A percentile compares a stretch with the other conserved stretches of the same genome.
These are phyloP conservation scores for Hypoxylon sp. DNA, from an alignment of 2,329 filamentous ascomycete species.

Conservation along the genomic window DNA sequence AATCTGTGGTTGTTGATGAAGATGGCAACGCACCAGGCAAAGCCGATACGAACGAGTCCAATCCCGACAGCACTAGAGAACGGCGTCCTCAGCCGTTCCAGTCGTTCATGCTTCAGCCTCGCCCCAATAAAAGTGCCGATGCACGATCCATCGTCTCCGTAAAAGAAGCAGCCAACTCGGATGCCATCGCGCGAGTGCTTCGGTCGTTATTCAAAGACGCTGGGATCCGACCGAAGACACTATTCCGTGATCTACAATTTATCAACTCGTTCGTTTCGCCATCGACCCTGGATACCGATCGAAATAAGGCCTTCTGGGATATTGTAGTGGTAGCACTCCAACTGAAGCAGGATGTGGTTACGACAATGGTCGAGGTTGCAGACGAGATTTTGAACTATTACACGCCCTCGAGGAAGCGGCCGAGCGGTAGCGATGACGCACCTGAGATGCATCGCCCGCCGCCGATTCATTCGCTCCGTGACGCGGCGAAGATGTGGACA, in stretches of 20 bases:
- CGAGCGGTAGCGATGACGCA: constrained; percentile 53
- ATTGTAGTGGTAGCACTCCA: constrained; percentile 88
- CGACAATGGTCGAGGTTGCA: constrained; percentile 83
- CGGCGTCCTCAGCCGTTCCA: constrained; percentile 70
- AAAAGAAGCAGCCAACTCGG: constrained; percentile 65
- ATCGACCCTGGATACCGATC: constrained; percentile 70
- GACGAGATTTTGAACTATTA: constrained; percentile 77
- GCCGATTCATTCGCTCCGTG: constrained; percentile 75
- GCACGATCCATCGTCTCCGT: constrained; percentile 63
- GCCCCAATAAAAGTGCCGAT: constrained; percentile 60
- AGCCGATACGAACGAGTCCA: constrained; percentile 69
- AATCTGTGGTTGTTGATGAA: constrained; percentile 54
- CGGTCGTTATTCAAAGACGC: constrained; percentile 75
- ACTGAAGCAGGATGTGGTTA: constrained; percentile 88
- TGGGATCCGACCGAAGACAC: constrained; percentile 78
- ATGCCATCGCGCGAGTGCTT: constrained; percentile 75
- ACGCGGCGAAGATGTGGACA: constrained; percentile 89
- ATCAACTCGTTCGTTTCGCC: constrained; percentile 75
- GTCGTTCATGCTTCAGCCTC: constrained; percentile 52
- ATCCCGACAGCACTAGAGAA: constrained; percentile 77
- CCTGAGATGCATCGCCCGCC: constrained; percentile 62
- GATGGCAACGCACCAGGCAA: constrained; percentile 52
- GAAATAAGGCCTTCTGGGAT: constrained; percentile 88
- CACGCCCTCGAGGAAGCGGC: constrained; percentile 69
- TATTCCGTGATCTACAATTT: constrained; percentile 85